Percentiles rank a stretch among this genome's conserved stretches.
Conservation (phyloP, 2,329 filamentous ascomycete species). For the Xylariaceae sp. region DNA sequence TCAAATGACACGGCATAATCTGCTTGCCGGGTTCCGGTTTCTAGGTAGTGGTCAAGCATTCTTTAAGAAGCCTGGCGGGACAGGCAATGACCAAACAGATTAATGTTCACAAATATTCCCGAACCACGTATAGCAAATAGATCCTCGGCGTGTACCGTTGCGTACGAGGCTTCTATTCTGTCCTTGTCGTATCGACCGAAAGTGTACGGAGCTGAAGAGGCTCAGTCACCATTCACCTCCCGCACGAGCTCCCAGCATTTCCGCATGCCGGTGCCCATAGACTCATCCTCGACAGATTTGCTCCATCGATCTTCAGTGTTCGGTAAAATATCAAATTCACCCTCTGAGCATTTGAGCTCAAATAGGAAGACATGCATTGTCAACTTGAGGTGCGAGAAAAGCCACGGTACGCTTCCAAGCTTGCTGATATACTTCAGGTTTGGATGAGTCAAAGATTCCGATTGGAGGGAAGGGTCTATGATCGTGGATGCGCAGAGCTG, state of each 20-base stretch:
- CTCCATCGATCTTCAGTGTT: conserved; percentile 44
- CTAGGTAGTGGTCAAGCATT: not conserved
- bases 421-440: conserved; percentile 47
- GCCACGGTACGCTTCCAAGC: conserved; percentile 62
- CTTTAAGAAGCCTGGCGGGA: not conserved
- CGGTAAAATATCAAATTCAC: conserved; percentile 14
- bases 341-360: conserved; percentile 38
- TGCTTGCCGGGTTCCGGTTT: not conserved
- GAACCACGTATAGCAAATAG: not conserved
- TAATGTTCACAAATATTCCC: not conserved
- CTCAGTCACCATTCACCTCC: conserved; percentile 30
- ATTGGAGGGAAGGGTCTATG: conserved; percentile 28
- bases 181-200: not conserved
- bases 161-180: not conserved
- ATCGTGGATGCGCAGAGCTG: conserved; percentile 43
- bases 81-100: not conserved
- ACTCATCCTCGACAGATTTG: conserved; percentile 53
- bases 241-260: conserved; percentile 60
- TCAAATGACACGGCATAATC: not conserved
- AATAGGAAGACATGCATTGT: conserved; percentile 65
- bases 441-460: not conserved
- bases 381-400: conserved; percentile 63
- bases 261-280: conserved; percentile 66
- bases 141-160: not conserved
- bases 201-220: not conserved